phyloP scores from a whole-genome alignment of 2,329 filamentous ascomycete species.

The Didymella segeticola region DNA sequence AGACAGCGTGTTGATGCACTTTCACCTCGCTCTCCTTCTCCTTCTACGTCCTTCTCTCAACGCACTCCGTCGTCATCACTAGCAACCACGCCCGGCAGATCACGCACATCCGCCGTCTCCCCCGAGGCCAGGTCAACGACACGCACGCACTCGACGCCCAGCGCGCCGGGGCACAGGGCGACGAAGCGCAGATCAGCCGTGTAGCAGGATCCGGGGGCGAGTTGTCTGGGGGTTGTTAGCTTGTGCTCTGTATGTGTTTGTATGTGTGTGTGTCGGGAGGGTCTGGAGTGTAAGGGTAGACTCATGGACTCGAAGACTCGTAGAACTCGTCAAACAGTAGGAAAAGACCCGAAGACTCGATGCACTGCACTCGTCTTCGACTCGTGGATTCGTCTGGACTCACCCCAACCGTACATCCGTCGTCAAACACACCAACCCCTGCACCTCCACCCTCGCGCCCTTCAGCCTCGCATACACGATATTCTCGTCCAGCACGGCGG shows the following conservation, averaged over 20 bases:
- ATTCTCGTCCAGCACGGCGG: slow-evolving; percentile 75
- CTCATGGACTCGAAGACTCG: too few species aligned
- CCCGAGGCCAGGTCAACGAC: slow-evolving; percentile 76
- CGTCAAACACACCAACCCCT: slow-evolving; percentile 76
- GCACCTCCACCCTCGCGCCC: slow-evolving; percentile 66
- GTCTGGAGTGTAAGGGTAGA: too few species aligned
- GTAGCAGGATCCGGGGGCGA: slow-evolving; percentile 75
- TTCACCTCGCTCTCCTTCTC: background rate
- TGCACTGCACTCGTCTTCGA: too few species aligned
- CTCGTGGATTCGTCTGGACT: too few species aligned
- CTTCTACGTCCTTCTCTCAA: too few species aligned
- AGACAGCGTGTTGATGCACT: slow-evolving; percentile 44
- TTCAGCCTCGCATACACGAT: slow-evolving; percentile 75
- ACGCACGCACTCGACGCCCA: slow-evolving; percentile 74
- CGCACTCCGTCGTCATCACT: too few species aligned
- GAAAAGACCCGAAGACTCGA: too few species aligned
- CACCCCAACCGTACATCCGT: slow-evolving; percentile 76
- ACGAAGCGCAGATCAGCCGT: slow-evolving; percentile 76
- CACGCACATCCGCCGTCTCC: slow-evolving; percentile 78
- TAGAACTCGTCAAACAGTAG: too few species aligned
- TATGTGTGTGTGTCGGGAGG: too few species aligned
- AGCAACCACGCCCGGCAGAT: slow-evolving; percentile 71
- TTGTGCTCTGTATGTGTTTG: too few species aligned
- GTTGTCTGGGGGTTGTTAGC: slow-evolving; percentile 57
- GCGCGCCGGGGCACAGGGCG: slow-evolving; percentile 69